A percentile compares a stretch with the other conserved stretches of the same genome.
phyloP scores from a whole-genome alignment of 2,329 filamentous ascomycete genomes.

The Erysiphe neolycopersici region DNA sequence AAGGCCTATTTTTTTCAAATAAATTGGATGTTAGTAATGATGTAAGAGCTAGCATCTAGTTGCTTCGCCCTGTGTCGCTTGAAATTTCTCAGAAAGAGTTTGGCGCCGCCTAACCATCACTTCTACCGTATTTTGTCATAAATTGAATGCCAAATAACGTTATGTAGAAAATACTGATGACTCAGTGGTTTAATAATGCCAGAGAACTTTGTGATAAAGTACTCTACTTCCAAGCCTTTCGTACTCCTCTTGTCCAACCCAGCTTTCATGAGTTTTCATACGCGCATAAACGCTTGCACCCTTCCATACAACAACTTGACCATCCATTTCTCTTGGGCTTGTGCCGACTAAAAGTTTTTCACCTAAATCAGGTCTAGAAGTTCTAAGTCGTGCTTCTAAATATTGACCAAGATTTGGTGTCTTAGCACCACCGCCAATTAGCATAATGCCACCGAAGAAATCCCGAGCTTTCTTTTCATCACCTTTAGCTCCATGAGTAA shows the following conservation, averaged over 20 bases:
- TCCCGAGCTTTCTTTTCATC: constrained; percentile 88
- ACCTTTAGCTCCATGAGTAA: constrained; percentile 60
- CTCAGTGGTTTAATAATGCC: constrained; percentile 3
- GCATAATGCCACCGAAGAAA: constrained; percentile 71
- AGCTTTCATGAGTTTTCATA: constrained; percentile 68
- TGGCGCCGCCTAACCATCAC: too few species aligned
- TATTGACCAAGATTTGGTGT: constrained; percentile 54
- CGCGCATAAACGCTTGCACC: constrained; percentile 88
- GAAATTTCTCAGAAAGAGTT: too few species aligned
- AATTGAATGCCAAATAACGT: too few species aligned
- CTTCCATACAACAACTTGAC: constrained; percentile 96
- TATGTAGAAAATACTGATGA: too few species aligned
- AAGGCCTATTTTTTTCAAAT: too few species aligned
- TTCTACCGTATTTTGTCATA: too few species aligned
- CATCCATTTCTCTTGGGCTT: constrained; percentile 78
- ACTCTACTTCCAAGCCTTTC: constrained; percentile 60
- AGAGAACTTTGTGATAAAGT: constrained; percentile 50
- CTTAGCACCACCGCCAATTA: constrained; percentile 59
- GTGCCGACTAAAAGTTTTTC: constrained; percentile 35
- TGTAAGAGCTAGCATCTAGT: too few species aligned
- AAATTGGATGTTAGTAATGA: too few species aligned
- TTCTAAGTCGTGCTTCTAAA: constrained; percentile 58
- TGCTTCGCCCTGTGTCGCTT: too few species aligned
- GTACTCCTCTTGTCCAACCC: constrained; percentile 73
- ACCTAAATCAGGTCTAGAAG: constrained; percentile 30